Base-by-base conservation (phyloP, 768 basidiomycete genomes). In the Leccinum broughii region DNA sequence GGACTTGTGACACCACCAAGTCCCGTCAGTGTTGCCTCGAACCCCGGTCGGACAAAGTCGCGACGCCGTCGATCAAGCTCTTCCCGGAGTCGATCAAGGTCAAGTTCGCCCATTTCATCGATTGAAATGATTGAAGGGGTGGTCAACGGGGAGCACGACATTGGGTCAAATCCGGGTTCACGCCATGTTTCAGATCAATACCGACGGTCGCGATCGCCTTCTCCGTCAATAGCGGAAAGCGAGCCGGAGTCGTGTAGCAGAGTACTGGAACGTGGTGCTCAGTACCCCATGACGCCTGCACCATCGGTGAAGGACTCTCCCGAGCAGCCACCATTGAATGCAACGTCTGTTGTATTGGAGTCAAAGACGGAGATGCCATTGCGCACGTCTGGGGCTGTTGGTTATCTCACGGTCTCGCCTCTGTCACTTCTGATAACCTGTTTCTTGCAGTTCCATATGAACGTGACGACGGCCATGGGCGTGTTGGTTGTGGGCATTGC, bases 1-100 rank as follows among this genome's bases (percentile, higher is more conserved):
- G 88, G 88, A 1, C 74, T 90, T 30, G 89, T 87, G 10, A 89
- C 89, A 0, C 90, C 90, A 1, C 89, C 89, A 0, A 90, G 88
- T 71, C 90, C 90, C 11, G 78, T 89, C 15, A 89, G 87, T 63
- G 78, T 88, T 22, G 85, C 84, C 3, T 82, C 85, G 9, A 89
- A 90, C 68, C 86, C 87, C 2, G 70, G 72, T 17, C 74, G 72
- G 14, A 75, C 74, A 24, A 76, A 71, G 50, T 63, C 73, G 63
- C 75, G 80, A 54, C 70, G 81, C n/a, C 73, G 83, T 49, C 72
- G 81, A 41, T 74, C 78, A 58, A 77, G 82, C 56, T 73, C 78
- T 3, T 74, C 77, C 7, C 76, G 70, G 54, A 78, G 66, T 60
- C 78, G 70, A 55, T 77, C 73, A 61, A 73, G 70, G 53, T 77